These are phyloP conservation scores for Coprinopsis cinerea DNA, from an alignment of 768 basidiomycete genomes.

Conservation along the genomic window DNA sequence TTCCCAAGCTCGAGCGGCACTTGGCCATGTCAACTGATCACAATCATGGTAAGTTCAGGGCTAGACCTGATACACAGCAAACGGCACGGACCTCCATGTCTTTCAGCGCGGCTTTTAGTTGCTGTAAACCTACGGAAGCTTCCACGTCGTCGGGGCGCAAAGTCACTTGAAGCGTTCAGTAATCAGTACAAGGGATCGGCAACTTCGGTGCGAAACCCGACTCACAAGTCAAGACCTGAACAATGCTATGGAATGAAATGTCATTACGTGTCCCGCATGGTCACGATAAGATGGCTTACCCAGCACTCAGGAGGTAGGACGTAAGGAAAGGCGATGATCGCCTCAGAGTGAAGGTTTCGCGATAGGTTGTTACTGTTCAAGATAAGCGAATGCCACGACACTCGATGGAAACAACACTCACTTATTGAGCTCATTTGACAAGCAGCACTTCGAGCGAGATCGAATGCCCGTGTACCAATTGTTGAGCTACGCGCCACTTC, in stretches of 20 bases:
- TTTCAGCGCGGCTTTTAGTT: constrained; percentile 56
- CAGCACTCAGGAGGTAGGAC: constrained; percentile 64
- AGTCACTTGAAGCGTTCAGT: constrained; percentile 42
- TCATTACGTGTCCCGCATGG: constrained; percentile 10
- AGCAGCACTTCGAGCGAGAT: constrained; percentile 70
- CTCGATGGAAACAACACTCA: constrained; percentile 21
- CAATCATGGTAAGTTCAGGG: constrained; percentile 9
- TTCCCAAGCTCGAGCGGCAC: constrained; percentile 59
- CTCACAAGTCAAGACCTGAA: constrained; percentile 73
- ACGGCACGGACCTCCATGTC: constrained; percentile 54
- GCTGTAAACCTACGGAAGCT: constrained; percentile 58
- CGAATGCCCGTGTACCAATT: constrained; percentile 60
- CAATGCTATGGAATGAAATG: constrained; percentile 45
- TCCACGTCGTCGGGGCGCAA: constrained; percentile 68
- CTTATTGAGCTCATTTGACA: constrained; percentile 63
- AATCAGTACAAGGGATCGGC: constrained; percentile 12
- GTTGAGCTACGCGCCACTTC: constrained; percentile 41
- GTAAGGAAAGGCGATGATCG: constrained; percentile 60
- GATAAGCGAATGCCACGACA: not conserved
- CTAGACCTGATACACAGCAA: not conserved
- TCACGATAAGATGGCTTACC: constrained; percentile 39
- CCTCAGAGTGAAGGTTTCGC: constrained; percentile 56
- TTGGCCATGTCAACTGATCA: constrained; percentile 62
- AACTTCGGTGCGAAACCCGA: constrained; percentile 9
- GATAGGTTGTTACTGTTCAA: constrained; percentile 49